Conservation (phyloP, 768 basidiomycete species). For the Tricholoma terreum region DNA sequence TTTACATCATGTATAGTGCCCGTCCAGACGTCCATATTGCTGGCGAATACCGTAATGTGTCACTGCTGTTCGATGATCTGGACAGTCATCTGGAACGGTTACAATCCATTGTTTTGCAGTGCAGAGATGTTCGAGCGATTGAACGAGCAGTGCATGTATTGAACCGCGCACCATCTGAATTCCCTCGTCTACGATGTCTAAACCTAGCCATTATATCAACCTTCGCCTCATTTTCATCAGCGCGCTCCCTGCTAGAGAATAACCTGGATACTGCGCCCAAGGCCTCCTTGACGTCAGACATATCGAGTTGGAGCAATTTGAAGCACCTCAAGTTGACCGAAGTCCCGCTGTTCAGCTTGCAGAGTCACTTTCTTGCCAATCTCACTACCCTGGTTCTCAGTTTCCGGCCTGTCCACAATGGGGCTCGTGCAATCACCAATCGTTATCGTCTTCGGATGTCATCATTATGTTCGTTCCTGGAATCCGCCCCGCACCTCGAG, state of each 20-base stretch:
- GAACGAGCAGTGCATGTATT: not conserved
- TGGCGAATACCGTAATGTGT: not conserved
- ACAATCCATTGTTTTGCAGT: not conserved
- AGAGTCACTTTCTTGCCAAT: conserved; percentile 34
- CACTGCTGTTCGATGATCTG: not conserved
- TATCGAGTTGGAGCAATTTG: conserved; percentile 18
- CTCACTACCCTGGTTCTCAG: conserved; percentile 41
- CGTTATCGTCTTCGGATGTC: conserved; percentile 39
- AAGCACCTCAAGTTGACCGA: conserved; percentile 39
- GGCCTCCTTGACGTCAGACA: conserved; percentile 1
- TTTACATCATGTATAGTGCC: conserved; percentile 2
- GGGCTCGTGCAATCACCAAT: conserved; percentile 16
- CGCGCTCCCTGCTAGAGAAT: conserved; percentile 10
- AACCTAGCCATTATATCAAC: not conserved
- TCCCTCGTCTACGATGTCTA: not conserved
- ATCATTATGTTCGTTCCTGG: conserved; percentile 34
- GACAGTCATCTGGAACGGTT: not conserved
- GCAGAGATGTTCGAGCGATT: not conserved
- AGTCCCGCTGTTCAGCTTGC: conserved; percentile 38
- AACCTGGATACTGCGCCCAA: not conserved
- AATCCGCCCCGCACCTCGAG: conserved; percentile 36
- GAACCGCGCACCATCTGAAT: not conserved
- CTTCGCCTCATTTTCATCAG: not conserved
- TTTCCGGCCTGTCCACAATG: conserved; percentile 30
- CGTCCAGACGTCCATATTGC: not conserved